phyloP scores from a whole-genome alignment of 2,329 filamentous ascomycete species.

The Fusarium sacchari region DNA sequence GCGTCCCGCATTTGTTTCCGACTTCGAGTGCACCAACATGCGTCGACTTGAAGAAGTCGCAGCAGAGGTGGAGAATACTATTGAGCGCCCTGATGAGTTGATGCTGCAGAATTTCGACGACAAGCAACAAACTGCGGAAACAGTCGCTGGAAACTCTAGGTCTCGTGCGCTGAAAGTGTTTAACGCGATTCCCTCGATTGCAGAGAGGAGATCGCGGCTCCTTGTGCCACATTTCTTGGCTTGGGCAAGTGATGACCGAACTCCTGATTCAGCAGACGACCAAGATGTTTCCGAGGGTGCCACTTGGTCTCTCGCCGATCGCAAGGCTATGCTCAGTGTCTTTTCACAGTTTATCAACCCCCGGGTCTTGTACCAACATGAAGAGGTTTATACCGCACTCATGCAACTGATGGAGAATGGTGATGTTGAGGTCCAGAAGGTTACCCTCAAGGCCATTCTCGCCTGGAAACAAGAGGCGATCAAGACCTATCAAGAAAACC shows the following conservation, averaged over 20 bases:
- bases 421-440: constrained; percentile 88
- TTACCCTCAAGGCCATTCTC: constrained; percentile 83
- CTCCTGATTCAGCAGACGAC: constrained; percentile 48
- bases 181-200: constrained; percentile 75
- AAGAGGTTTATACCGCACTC: constrained; percentile 80
- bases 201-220: constrained; percentile 85
- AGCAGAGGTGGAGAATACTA: constrained; percentile 60
- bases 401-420: constrained; percentile 84
- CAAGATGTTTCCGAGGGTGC: constrained; percentile 49
- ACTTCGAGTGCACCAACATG: constrained; percentile 88
- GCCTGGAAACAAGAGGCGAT: constrained; percentile 88
- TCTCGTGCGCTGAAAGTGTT: constrained; percentile 84
- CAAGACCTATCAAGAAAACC: constrained; percentile 81
- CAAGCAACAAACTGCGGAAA: constrained; percentile 65
- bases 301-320: constrained; percentile 80
- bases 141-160: constrained; percentile 67
- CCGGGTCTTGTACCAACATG: constrained; percentile 79
- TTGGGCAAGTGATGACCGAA: constrained; percentile 72
- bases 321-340: constrained; percentile 82
- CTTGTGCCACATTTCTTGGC: constrained; percentile 87
- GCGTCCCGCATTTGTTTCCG: constrained; percentile 61
- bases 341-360: constrained; percentile 90
- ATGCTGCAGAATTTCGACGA: constrained; percentile 73
- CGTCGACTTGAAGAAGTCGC: constrained; percentile 65
- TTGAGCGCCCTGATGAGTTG: constrained; percentile 63